Evolutionary conservation across 345 rosid species (phyloP).

Genomic region (Abelmoschus esculentus): DNA sequence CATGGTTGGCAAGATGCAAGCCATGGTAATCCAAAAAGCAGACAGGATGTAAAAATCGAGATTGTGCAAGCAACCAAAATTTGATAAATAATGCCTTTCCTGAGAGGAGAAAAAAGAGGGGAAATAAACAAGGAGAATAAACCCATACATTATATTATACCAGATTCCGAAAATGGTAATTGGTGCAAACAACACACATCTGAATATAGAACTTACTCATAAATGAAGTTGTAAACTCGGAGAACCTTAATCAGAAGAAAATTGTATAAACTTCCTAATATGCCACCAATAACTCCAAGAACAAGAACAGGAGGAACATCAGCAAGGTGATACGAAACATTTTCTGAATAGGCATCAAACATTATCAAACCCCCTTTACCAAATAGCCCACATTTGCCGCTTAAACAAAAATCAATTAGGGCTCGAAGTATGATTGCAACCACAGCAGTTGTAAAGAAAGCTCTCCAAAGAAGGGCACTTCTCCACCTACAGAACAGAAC

Average conservation of each 20-base stretch:
- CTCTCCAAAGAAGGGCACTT: slow-evolving; percentile 87
- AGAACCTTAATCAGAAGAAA: slow-evolving; percentile 65
- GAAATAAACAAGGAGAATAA: slow-evolving; percentile 10
- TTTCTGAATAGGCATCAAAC: slow-evolving; percentile 73
- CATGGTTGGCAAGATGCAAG: slow-evolving; percentile 73
- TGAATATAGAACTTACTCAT: slow-evolving; percentile 54
- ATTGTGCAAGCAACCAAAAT: slow-evolving; percentile 55
- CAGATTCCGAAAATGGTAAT: slow-evolving; percentile 1
- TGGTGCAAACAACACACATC: slow-evolving; percentile 6
- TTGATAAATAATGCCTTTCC: slow-evolving; percentile 60
- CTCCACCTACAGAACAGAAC: slow-evolving; percentile 58
- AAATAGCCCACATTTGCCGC: slow-evolving; percentile 83
- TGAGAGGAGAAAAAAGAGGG: slow-evolving; percentile 30
- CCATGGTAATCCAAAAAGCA: slow-evolving; percentile 91
- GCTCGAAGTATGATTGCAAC: slow-evolving; percentile 86
- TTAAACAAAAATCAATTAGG: slow-evolving; percentile 68
- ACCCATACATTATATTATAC: not conserved
- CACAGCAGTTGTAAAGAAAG: slow-evolving; percentile 80
- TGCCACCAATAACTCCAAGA: slow-evolving; percentile 84
- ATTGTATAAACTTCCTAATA: slow-evolving; percentile 75
- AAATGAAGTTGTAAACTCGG: slow-evolving; percentile 50
- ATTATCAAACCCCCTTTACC: slow-evolving; percentile 91
- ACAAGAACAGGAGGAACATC: slow-evolving; percentile 77
- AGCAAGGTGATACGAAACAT: slow-evolving; percentile 55
- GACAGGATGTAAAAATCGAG: slow-evolving; percentile 72